Evolutionary conservation across 1,284 basidiomycete species (phyloP), one percentile per base, ranked within the genome.

Genomic region (Phylloporus gajari): DNA sequence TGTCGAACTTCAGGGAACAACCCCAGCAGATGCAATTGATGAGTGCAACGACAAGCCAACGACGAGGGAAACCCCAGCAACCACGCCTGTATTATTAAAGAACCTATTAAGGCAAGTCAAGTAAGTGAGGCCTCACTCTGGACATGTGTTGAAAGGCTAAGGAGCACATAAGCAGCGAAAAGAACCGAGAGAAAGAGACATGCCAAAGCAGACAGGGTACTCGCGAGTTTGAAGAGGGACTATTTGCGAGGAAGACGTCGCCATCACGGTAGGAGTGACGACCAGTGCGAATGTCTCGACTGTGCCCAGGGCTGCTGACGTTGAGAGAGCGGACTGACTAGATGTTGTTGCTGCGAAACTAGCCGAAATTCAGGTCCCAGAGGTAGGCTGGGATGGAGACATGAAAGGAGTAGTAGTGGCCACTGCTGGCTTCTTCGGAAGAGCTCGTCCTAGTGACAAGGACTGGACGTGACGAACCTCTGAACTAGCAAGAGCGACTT

Each of bases 31-130:
- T 74, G 72, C 82, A 82, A 70, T 85, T 88, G 51, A 89, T 72
- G 65, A 93, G 74, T 27, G 85, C 84, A 70, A 93, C 81, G 74
- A 88, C 6, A 75, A 93, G 70, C 75, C 90, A 66, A 91, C 92
- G 67, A 90, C 91, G 48, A 89, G 84, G 82, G 94, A 94, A 0
- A 90, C 88, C 44, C 90, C 93, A 2, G 90, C 91, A 13, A 94
- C 91, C 1, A 91, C 92, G 40, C 88, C 91, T 63, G n/a, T n/a
- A n/a, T n/a, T n/a, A n/a, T n/a, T n/a, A n/a, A n/a, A n/a, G n/a
- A n/a, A n/a, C n/a, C n/a, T n/a, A n/a, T n/a, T n/a, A n/a, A n/a
- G n/a, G n/a, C n/a, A n/a, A n/a, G n/a, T n/a, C n/a, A n/a, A n/a
- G n/a, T n/a, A n/a, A n/a, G n/a, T n/a, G n/a, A n/a, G n/a, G n/a